phyloP scores from a whole-genome alignment of 2,329 filamentous ascomycete species.

The Zasmidium citrigriseum region DNA sequence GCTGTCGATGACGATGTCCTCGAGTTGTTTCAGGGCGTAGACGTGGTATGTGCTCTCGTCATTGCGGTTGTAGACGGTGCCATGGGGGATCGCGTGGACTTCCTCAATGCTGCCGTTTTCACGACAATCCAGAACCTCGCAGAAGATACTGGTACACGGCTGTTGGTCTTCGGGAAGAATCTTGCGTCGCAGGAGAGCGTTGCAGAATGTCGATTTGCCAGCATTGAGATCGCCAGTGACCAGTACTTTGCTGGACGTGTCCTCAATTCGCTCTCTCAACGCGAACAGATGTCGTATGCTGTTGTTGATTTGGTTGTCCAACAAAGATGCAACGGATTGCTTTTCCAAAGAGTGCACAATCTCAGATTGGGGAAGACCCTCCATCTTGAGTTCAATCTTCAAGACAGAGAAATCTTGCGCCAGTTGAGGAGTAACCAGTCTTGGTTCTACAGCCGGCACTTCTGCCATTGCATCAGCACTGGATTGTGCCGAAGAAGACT shows the following conservation, averaged over 20 bases:
- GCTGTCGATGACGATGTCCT: constrained; percentile 88
- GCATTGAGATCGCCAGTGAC: constrained; percentile 96
- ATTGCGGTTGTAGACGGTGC: constrained; percentile 76
- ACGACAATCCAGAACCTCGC: constrained; percentile 88
- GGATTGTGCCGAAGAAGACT: constrained; percentile 62
- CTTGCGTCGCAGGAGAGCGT: constrained; percentile 89
- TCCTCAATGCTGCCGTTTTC: constrained; percentile 92
- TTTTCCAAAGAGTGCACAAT: constrained; percentile 95
- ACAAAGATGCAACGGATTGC: constrained; percentile 79
- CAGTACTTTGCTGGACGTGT: constrained; percentile 94
- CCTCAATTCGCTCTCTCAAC: constrained; percentile 90
- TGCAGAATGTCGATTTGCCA: constrained; percentile 98
- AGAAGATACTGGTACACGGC: constrained; percentile 97
- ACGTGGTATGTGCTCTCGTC: constrained; percentile 95
- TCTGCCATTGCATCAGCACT: constrained; percentile 64
- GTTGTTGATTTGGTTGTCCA: constrained; percentile 92
- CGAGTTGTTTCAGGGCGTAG: constrained; percentile 73
- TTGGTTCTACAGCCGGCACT: constrained; percentile 67
- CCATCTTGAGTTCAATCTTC: constrained; percentile 91
- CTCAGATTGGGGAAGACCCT: constrained; percentile 80
- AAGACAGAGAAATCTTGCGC: constrained; percentile 94
- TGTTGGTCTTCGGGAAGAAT: constrained; percentile 95
- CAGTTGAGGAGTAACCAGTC: constrained; percentile 87
- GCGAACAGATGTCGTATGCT: constrained; percentile 88
- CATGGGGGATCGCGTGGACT: constrained; percentile 89